Evolutionary conservation across 1,139 yeast genomes (phyloP), one percentile per base, ranked within the genome.

Genomic region (Yamadazyma triangularis): DNA sequence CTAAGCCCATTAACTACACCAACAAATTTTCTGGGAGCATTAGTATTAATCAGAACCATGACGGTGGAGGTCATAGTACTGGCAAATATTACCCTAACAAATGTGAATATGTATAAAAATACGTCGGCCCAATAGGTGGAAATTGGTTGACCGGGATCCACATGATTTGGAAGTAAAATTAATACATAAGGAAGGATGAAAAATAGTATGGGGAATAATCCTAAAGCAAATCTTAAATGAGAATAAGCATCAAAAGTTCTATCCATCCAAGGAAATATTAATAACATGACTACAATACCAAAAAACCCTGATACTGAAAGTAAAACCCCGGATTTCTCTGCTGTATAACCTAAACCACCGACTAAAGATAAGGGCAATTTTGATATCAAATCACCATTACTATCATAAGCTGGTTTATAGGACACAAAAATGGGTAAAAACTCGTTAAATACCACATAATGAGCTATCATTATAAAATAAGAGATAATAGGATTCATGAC

Each of bases 371-470:
- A 42, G 10, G 60, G 62, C 44, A 77, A 73, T 20, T 48, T 42
- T 9, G 75, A 45, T 11, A 48, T 54, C 31, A 68, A 55, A 22
- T 62, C 58, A 11, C 75, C 63, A 14, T 24, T 7, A 4, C 10
- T 6, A 9, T 27, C 30, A 25, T 36, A 18, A 7, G 20, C 20
- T 7, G 20, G 20, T 9, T 18, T 27, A 15, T 30, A 29, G 0
- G 82, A 78, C 14, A 75, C 53, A 35, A 73, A 70, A 7, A 78
- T 71, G 8, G 85, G 83, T 26, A 76, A 51, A 38, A 78, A 73
- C 48, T 78, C 83, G 30, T 67, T 67, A 47, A 60, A 73, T 4
- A 73, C 73, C 9, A 73, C 58, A 14, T 60, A 53, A 43, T 73
- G 79, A 33, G 74, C 39, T 25, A 26, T 33, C 39, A 39, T 35